Base-by-base conservation (phyloP, 257 asterid genomes). In the Hygrophila difformis region DNA sequence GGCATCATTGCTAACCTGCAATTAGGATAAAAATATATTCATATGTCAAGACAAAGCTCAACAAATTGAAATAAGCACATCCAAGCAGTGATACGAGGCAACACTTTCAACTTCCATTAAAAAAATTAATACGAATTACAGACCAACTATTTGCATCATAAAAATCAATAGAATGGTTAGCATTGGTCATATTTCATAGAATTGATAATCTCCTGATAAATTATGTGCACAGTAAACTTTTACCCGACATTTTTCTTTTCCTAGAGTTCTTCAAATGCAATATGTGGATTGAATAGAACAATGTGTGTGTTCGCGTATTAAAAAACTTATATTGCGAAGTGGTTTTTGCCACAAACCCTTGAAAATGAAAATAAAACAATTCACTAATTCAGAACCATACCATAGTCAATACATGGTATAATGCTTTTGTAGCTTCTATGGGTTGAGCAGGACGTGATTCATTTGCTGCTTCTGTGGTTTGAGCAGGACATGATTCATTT, bases 351-450 rank as follows among this genome's bases (percentile, higher is more conserved):
- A 26, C 8, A 26, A 24, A 0, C 31, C 4, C 31, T 26, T 8
- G 8, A 3, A n/a, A n/a, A n/a, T n/a, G n/a, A 1, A 5, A 26
- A 8, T 8, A 5, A 26, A 8, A 0, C 31, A 54, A 38, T 37
- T 56, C 39, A 55, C 33, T 35, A 46, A 52, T 35, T 16, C 16
- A 34, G 7, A 61, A 60, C 64, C 68, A 51, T 74, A 88, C 97
- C 97, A 79, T 71, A 52, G 75, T 69, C 77, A 85, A 60, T 62
- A 60, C 67, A 29, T 79, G 71, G 73, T 72, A 77, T 22, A 81
- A 69, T 48, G 84, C 68, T 84, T 77, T 81, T 39, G 72, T 73
- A 56, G 69, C 47, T 57, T 72, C 94, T 18, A 50, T 53, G 60
- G 69, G 63, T 69, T 63, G 68, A 51, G 51, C 17, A 28, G 75